These are phyloP conservation scores for Russula olivacea DNA, from an alignment of 768 basidiomycete genomes.

Conservation along the genomic window DNA sequence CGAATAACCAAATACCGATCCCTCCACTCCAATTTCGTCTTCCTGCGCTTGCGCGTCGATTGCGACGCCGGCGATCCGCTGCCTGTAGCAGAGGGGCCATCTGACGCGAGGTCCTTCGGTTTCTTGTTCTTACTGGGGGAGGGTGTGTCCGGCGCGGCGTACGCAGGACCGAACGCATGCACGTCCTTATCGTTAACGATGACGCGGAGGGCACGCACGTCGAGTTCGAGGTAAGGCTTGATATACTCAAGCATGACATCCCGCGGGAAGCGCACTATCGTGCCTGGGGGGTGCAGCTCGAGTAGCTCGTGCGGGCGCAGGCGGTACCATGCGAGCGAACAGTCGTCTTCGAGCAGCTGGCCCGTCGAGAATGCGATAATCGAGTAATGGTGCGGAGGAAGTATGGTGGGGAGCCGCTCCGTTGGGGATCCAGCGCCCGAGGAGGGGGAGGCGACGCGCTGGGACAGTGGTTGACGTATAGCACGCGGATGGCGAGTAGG, in stretches of 20 bases:
- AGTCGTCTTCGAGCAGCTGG: constrained; percentile 64
- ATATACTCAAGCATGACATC: constrained; percentile 40
- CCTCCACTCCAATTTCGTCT: constrained; percentile 52
- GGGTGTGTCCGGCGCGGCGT: neutral
- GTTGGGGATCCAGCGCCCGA: neutral
- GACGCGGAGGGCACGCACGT: constrained; percentile 46
- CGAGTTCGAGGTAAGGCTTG: constrained; percentile 55
- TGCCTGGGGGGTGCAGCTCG: constrained; percentile 50
- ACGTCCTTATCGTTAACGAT: constrained; percentile 32
- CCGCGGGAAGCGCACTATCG: constrained; percentile 41
- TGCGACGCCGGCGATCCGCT: neutral
- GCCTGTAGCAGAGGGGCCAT: neutral
- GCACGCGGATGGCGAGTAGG: constrained; percentile 11
- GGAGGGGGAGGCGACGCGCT: constrained; percentile 1
- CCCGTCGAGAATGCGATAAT: constrained; percentile 65
- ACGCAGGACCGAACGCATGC: constrained; percentile 2
- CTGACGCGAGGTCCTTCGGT: constrained; percentile 14
- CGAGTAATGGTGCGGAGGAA: constrained; percentile 36
- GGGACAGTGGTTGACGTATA: neutral
- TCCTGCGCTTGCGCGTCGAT: constrained; percentile 28
- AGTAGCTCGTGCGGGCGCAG: constrained; percentile 60
- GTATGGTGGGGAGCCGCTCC: neutral
- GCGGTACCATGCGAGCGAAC: constrained; percentile 50
- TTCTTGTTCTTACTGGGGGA: constrained; percentile 13
- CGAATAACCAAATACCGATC: constrained; percentile 57